A percentile compares a stretch with the other conserved stretches of the same genome.
Conservation (phyloP, 2,329 filamentous ascomycete species). For the Sporothrix humicola region DNA sequence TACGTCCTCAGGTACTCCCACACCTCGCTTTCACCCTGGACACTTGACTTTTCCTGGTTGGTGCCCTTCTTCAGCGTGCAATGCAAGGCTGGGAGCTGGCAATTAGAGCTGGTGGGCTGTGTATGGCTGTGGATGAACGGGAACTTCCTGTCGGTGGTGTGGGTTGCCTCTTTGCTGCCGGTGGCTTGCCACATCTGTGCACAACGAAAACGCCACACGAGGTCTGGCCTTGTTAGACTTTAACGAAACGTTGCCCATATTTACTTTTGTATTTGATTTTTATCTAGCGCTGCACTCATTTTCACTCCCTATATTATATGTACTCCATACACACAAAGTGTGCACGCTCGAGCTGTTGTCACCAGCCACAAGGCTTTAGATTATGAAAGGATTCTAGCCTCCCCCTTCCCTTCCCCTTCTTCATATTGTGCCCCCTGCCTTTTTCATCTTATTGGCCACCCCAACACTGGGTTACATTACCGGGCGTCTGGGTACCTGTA, state of each 20-base stretch:
- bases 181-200: slow-evolving; percentile 7
- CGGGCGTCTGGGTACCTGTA: slow-evolving; percentile 22
- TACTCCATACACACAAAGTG: not conserved
- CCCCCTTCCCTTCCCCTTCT: not conserved
- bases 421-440: not conserved
- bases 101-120: not conserved
- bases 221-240: not conserved
- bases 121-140: not conserved
- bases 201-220: slow-evolving; percentile 11
- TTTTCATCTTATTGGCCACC: slow-evolving; percentile 1
- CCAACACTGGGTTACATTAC: not conserved
- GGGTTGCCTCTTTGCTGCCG: slow-evolving; percentile 21
- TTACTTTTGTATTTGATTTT: not conserved
- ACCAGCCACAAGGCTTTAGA: slow-evolving; percentile 6
- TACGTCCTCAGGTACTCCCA: not conserved
- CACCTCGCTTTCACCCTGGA: not conserved
- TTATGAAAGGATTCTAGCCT: not conserved
- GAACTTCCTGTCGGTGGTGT: slow-evolving; percentile 12
- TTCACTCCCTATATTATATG: not conserved
- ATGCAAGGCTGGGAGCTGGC: not conserved
- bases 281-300: no score
- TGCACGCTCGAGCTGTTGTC: slow-evolving; percentile 1
- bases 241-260: not conserved
- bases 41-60: not conserved
- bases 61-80: not conserved